These are phyloP conservation scores for Trichoderma sp. DNA, from an alignment of 2,329 filamentous ascomycete genomes.

Conservation along the genomic window DNA sequence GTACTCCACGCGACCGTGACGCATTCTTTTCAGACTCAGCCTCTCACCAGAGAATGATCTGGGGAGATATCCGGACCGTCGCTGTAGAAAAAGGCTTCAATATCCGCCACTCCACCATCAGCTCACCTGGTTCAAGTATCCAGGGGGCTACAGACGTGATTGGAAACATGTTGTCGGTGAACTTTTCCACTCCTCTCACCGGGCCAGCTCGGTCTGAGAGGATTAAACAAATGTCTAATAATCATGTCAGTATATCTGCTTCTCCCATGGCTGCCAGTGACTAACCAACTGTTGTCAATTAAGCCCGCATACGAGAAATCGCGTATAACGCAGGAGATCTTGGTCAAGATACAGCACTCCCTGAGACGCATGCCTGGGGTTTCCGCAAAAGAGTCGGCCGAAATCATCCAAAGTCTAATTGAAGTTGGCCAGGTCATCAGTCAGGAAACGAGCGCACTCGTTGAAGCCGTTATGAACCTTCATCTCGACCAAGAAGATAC, in stretches of 20 bases:
- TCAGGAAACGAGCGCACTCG: slow-evolving; percentile 39
- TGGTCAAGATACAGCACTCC: slow-evolving; percentile 38
- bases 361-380: slow-evolving; percentile 41
- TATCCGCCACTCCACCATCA: background rate
- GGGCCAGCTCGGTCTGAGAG: slow-evolving; percentile 36
- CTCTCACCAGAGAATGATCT: slow-evolving; percentile 10
- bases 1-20: background rate
- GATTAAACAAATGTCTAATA: slow-evolving; percentile 39
- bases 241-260: slow-evolving; percentile 32
- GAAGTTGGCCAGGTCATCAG: slow-evolving; percentile 38
- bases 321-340: slow-evolving; percentile 34
- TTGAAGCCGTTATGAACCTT: slow-evolving; percentile 38
- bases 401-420: slow-evolving; percentile 35
- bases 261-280: background rate
- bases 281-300: background rate
- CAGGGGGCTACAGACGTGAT: background rate
- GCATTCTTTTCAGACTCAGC: background rate
- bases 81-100: background rate
- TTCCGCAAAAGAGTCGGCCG: slow-evolving; percentile 33
- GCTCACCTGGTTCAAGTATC: background rate
- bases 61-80: background rate
- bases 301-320: slow-evolving; percentile 37
- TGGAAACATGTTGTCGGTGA: slow-evolving; percentile 36
- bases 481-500: slow-evolving; percentile 39
- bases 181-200: slow-evolving; percentile 40